Evolutionary conservation across 345 rosid genomes (phyloP).

Genomic region (Triadica sebifera): DNA sequence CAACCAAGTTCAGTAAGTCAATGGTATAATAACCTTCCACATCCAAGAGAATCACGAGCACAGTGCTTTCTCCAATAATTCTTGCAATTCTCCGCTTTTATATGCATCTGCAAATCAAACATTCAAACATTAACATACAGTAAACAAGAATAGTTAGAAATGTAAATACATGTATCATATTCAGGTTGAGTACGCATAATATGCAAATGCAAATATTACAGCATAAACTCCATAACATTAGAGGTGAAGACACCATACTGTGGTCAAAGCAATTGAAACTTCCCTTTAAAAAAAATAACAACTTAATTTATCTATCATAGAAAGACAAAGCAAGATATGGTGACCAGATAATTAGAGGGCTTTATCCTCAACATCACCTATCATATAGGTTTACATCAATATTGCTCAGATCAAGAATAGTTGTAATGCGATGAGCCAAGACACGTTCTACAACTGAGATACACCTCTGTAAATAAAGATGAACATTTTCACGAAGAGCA

Average conservation of each 20-base stretch:
- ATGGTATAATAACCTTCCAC: not conserved
- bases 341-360: not conserved
- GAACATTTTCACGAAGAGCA: slow-evolving; percentile 1
- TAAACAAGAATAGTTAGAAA: not conserved
- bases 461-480: not conserved
- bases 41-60: slow-evolving; percentile 48
- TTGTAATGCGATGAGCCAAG: not conserved
- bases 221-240: no score
- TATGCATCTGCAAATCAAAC: slow-evolving; percentile 57
- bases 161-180: not conserved
- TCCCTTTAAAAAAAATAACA: no score
- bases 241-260: not conserved
- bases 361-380: not conserved
- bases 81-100: slow-evolving; percentile 80
- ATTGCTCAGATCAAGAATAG: not conserved
- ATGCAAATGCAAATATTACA: not conserved
- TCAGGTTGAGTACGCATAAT: not conserved
- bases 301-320: no score
- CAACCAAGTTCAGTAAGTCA: no score
- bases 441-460: not conserved
- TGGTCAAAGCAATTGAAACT: no score
- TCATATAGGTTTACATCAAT: not conserved
- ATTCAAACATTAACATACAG: not conserved
- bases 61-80: slow-evolving; percentile 63
- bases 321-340: no score